Evolutionary conservation across 495 filamentous ascomycete genomes (phyloP), one percentile per base, ranked within the genome.

Genomic region (Neurospora intermedia): DNA sequence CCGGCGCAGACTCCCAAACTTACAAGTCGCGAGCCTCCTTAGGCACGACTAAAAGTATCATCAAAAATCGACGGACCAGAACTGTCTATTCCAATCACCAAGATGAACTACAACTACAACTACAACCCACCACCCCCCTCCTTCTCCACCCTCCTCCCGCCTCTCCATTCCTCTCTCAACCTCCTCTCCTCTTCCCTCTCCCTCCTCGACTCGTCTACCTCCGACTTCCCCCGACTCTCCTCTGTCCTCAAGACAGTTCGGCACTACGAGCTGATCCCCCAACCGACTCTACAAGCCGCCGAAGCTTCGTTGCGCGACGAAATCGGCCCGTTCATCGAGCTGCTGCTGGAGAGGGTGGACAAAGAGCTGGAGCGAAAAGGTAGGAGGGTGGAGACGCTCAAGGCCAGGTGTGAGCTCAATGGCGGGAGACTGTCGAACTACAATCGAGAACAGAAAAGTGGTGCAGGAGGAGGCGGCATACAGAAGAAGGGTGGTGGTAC

Each of bases 211-310:
- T 85, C 84, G 38, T 87, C 85, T 11, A 84, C 86, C 16, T 73
- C 76, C 11, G 85, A 87, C 79, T 84, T 82, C 66, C 84, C 84
- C 15, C 84, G 85, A 16, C 80, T 87, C 1, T 70, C 78, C 43
- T 77, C 74, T 74, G 83, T 87, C 40, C 79, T 87, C 43, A 87
- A 85, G 73, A 83, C 83, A 69, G 84, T 85, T 27, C 81, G 85
- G 81, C 84, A 86, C 79, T 86, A 86, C 82, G 85, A 86, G 73
- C 79, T 86, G 0, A 85, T 86, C 76, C 85, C 85, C 9, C 84
- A 86, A 71, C 80, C 82, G 5, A 84, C 84, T 62, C 82, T 86
- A 72, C 82, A 82, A 48, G 78, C 80, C 6, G 85, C 85, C 74
- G 85, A 86, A 46, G 71, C 83, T 72, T 86, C 85, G 7, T 80